Evolutionary conservation across 306 rosid genomes (phyloP).

Genomic region (Crotalaria pallida): DNA sequence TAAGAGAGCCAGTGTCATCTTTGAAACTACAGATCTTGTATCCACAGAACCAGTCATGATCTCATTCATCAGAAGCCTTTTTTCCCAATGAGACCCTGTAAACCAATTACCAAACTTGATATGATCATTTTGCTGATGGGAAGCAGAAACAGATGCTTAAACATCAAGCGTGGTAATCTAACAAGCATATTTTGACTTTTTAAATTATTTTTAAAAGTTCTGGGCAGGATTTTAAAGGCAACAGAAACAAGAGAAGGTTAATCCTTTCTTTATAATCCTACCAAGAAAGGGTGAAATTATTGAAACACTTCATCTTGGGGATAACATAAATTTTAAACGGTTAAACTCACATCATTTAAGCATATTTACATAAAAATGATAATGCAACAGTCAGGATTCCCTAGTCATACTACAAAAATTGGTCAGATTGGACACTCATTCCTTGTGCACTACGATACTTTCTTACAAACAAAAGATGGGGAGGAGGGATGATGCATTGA

Average conservation of each 20-base stretch:
- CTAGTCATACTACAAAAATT: neutral
- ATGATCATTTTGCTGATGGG: slow-evolving; percentile 8
- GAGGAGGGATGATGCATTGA: neutral
- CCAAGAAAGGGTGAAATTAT: neutral
- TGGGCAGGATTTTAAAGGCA: neutral
- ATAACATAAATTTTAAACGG: neutral
- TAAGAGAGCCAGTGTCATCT: slow-evolving; percentile 92
- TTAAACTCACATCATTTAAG: neutral
- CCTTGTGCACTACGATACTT: neutral
- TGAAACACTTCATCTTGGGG: neutral
- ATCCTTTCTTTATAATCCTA: neutral
- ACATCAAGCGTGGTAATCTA: neutral
- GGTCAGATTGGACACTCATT: slow-evolving; percentile 1
- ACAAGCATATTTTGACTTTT: neutral
- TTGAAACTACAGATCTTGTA: slow-evolving; percentile 95
- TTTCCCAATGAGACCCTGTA: slow-evolving; percentile 98
- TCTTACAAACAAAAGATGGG: neutral
- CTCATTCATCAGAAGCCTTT: slow-evolving; percentile 96
- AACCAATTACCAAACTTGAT: neutral
- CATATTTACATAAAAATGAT: slow-evolving; percentile 5
- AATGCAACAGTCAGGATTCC: neutral
- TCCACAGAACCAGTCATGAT: slow-evolving; percentile 99
- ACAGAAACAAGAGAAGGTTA: neutral
- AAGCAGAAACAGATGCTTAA: neutral
- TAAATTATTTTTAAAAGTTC: neutral